Evolutionary conservation across 805 yeast genomes (phyloP), one percentile per base, ranked within the genome.

Genomic region (Scheffersomyces stipitis): DNA sequence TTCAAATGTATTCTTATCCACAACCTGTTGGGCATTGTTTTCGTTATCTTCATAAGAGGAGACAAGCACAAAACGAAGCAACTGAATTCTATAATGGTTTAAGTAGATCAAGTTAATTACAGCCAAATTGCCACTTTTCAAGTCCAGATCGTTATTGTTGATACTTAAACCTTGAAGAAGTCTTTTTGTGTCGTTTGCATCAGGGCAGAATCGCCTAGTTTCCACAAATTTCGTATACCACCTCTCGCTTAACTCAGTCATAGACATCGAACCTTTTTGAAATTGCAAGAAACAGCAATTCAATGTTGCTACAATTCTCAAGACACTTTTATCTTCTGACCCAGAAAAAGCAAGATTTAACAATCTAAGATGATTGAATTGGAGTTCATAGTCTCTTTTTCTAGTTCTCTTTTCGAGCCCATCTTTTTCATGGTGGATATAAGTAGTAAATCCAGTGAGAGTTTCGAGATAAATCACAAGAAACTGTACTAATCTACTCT

Each of bases 331-430:
- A 4, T n/a, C n/a, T n/a, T 16, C 31, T 1, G 27, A 6, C n/a
- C 14, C 10, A 12, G 29, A 32, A 23, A 38, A 34, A 18, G 32
- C 41, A 13, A 37, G 30, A 30, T 45, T 38, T 26, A 54, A 29
- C 14, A 51, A 16, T 18, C 40, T 35, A 10, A 54, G 33, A 14
- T 49, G 41, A 29, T 49, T 56, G 38, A 35, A 58, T 24, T 45
- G 50, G 18, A 57, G 29, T 38, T 62, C 64, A 26, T 44, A 46
- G 17, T 46, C 43, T 13, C 41, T 40, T 30, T 35, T 42, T 12
- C 27, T 33, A 6, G 28, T 26, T 15, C 28, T 31, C n/a, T n/a
- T n/a, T n/a, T n/a, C n/a, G n/a, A n/a, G n/a, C n/a, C n/a, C n/a
- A n/a, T n/a, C n/a, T n/a, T n/a, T n/a, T n/a, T n/a, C n/a, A n/a